Evolutionary conservation across 2,329 filamentous ascomycete species (phyloP).

Genomic region (Corynespora cassiicola): DNA sequence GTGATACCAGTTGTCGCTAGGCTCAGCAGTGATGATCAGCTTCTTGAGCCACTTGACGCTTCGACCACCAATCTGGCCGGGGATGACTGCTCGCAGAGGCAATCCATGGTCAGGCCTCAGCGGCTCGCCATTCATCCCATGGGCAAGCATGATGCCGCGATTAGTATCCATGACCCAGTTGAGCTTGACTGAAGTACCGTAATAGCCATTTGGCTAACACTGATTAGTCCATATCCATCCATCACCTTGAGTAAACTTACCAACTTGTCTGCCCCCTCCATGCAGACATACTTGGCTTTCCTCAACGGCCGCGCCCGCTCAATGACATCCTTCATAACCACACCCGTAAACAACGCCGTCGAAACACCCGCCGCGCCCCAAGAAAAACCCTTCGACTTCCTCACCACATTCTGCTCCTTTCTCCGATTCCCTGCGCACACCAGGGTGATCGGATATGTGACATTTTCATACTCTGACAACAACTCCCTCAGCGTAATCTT

Average conservation of each 20-base stretch:
- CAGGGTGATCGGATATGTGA: constrained; percentile 85
- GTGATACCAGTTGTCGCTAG: constrained; percentile 94
- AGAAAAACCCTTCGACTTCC: constrained; percentile 92
- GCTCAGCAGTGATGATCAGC: constrained; percentile 76
- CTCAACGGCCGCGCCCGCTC: constrained; percentile 70
- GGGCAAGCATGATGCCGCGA: constrained; percentile 82
- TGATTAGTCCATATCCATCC: constrained; percentile 18
- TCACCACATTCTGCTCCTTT: constrained; percentile 90
- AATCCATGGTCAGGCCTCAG: constrained; percentile 86
- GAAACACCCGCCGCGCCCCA: constrained; percentile 90
- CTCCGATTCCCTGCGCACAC: constrained; percentile 91
- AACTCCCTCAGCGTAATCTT: constrained; percentile 75
- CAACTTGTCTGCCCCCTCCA: constrained; percentile 87
- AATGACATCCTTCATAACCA: constrained; percentile 75
- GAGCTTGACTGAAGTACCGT: constrained; percentile 86
- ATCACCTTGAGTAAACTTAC: constrained; percentile 38
- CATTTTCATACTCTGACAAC: constrained; percentile 75
- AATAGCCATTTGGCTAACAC: constrained; percentile 77
- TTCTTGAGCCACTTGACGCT: constrained; percentile 93
- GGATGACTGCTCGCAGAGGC: constrained; percentile 81
- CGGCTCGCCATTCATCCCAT: constrained; percentile 87
- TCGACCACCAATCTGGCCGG: constrained; percentile 88
- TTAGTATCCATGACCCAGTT: constrained; percentile 88
- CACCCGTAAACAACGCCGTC: constrained; percentile 87
- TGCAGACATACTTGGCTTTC: constrained; percentile 82